Evolutionary conservation across 2,329 filamentous ascomycete genomes (phyloP).

Genomic region (Aspergillus hortae): DNA sequence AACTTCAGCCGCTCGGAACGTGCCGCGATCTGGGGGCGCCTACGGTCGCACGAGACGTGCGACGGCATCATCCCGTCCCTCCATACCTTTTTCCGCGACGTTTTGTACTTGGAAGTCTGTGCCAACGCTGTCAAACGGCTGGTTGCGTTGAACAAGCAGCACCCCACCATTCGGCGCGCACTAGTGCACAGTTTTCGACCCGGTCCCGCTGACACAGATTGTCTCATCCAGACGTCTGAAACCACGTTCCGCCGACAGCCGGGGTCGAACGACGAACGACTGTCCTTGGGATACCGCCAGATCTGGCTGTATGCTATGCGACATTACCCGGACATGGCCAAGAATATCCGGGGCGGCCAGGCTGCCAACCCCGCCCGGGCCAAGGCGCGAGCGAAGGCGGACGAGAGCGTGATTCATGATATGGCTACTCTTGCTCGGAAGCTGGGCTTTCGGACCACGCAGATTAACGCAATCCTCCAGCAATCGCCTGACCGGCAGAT

Average conservation of each 20-base stretch:
- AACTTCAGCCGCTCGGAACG: slow-evolving; percentile 27
- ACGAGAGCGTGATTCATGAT: slow-evolving; percentile 2
- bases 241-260: slow-evolving; percentile 16
- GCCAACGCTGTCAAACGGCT: slow-evolving; percentile 28
- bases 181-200: slow-evolving; percentile 1
- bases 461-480: not conserved
- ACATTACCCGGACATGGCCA: slow-evolving; percentile 20
- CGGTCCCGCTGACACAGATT: slow-evolving; percentile 6
- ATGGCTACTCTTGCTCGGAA: slow-evolving; percentile 5
- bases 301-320: slow-evolving; percentile 31
- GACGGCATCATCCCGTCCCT: slow-evolving; percentile 31
- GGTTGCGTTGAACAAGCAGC: slow-evolving; percentile 3
- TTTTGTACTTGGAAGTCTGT: slow-evolving; percentile 30
- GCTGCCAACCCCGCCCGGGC: slow-evolving; percentile 1
- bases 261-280: slow-evolving; percentile 6
- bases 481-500: slow-evolving; percentile 6
- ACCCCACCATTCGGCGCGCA: not conserved
- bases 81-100: slow-evolving; percentile 36
- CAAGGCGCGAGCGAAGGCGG: slow-evolving; percentile 1
- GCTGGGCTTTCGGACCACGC: slow-evolving; percentile 2
- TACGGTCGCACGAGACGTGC: slow-evolving; percentile 14
- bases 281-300: slow-evolving; percentile 22
- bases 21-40: slow-evolving; percentile 25
- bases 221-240: slow-evolving; percentile 23
- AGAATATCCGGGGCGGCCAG: slow-evolving; percentile 4